Evolutionary conservation across 2,329 filamentous ascomycete genomes (phyloP).

Genomic region (Paecilomyces niveus): DNA sequence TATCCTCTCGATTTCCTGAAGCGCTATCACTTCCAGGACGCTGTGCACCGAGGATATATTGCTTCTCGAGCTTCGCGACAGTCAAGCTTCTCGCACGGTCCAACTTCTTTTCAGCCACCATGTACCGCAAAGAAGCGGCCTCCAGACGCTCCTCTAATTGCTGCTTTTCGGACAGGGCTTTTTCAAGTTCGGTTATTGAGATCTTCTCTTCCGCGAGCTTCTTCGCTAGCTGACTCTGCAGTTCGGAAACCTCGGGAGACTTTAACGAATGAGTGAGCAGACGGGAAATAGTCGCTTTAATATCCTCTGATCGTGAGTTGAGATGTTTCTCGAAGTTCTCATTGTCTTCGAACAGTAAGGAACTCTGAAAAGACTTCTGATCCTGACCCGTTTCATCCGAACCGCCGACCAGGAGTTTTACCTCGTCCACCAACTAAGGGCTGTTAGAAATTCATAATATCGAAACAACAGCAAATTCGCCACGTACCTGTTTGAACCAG

Average conservation of each 20-base stretch:
- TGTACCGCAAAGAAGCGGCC: constrained; percentile 79
- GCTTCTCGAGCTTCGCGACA: constrained; percentile 85
- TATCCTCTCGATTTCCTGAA: constrained; percentile 43
- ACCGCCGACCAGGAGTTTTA: constrained; percentile 35
- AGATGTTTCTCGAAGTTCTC: constrained; percentile 71
- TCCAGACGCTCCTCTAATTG: constrained; percentile 81
- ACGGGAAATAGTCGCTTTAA: constrained; percentile 65
- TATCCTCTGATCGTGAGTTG: constrained; percentile 64
- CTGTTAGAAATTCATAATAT: constrained; percentile 1
- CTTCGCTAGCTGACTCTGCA: constrained; percentile 68
- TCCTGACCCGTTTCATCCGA: constrained; percentile 20
- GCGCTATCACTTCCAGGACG: constrained; percentile 42
- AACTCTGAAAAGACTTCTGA: constrained; percentile 40
- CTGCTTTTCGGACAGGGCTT: constrained; percentile 70
- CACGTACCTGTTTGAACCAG: constrained; percentile 85
- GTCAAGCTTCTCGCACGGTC: constrained; percentile 83
- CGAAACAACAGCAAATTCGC: not conserved
- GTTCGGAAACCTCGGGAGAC: constrained; percentile 59
- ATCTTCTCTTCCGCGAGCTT: constrained; percentile 78
- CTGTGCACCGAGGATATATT: constrained; percentile 65
- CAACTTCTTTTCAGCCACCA: constrained; percentile 91
- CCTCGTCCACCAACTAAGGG: constrained; percentile 38
- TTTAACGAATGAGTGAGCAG: constrained; percentile 49
- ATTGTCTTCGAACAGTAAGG: constrained; percentile 49
- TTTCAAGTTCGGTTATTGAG: constrained; percentile 67